Evolutionary conservation across 345 rosid species (phyloP), one percentile per base, ranked within the genome.

Genomic region (Chamaenerion angustifolium): DNA sequence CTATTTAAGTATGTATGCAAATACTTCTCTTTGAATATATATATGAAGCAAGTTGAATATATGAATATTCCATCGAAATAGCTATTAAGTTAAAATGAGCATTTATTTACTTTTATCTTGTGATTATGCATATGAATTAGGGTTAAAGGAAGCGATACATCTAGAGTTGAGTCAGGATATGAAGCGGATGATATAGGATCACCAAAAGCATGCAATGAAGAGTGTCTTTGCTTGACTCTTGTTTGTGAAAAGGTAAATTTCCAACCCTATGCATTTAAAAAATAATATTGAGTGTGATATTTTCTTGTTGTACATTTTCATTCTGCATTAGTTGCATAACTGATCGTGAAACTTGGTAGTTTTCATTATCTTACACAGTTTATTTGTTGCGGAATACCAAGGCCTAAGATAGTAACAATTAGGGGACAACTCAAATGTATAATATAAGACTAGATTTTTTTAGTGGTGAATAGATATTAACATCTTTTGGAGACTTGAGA

Each of bases 81-180:
- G 46, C 47, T 3, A 11, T 12, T 37, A 52, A 12, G 1, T 1
- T 40, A 42, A 25, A 19, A 9, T 3, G n/a, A n/a, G 7, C 19
- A 11, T 42, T 12, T 43, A 47, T 40, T 4, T 48, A 15, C 4
- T 49, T 46, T 35, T 23, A 23, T 23, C 13, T 48, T 23, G 27
- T n/a, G 14, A 48, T 19, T 11, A 8, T n/a, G 35, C 4, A 10
- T 23, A 13, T 67, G 71, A 56, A 66, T 55, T 76, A 82, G n/a
- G 90, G 64, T 92, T 43, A 92, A 71, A 63, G 95, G 99, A 31
- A 88, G 96, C 52, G 99, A 92, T 68, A 82, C 99, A 37, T 87
- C 98, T 45, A 84, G 96, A 16, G 95, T 95, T 8, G 98, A 92
- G 70, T 92, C 98, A 40, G 98, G 98, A 62, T 92, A 96, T 50